Percentiles rank a stretch among this genome's conserved stretches.
Evolutionary conservation across 2,329 filamentous ascomycete species (phyloP).

Genomic region (Beauveria pseudobassiana): DNA sequence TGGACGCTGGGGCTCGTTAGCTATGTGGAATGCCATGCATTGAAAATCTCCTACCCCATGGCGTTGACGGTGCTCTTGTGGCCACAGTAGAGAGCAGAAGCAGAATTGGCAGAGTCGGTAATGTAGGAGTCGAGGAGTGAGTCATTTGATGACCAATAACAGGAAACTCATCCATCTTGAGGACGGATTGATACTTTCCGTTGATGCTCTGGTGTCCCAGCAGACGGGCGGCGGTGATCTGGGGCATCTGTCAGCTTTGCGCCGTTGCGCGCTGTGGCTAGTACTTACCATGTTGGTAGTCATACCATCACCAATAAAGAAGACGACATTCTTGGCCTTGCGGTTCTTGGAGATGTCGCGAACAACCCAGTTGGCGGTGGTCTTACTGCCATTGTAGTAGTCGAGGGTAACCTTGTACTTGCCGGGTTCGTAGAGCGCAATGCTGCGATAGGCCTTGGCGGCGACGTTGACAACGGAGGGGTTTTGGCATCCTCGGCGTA

Average conservation of each 20-base stretch:
- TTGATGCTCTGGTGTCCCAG: slow-evolving; percentile 79
- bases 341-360: slow-evolving; percentile 61
- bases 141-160: slow-evolving; percentile 86
- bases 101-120: slow-evolving; percentile 80
- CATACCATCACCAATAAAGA: slow-evolving; percentile 74
- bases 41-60: slow-evolving; percentile 46
- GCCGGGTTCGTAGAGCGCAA: slow-evolving; percentile 71
- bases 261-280: background rate
- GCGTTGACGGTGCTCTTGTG: slow-evolving; percentile 82
- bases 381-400: slow-evolving; percentile 67
- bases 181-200: slow-evolving; percentile 68
- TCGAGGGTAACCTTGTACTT: slow-evolving; percentile 68
- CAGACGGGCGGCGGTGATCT: slow-evolving; percentile 69
- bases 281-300: slow-evolving; percentile 58
- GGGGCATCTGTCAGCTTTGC: slow-evolving; percentile 10
- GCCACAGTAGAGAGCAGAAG: slow-evolving; percentile 71
- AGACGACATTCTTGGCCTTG: slow-evolving; percentile 76
- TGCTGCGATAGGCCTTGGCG: slow-evolving; percentile 67
- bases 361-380: slow-evolving; percentile 69
- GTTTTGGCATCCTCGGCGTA: slow-evolving; percentile 66
- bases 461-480: slow-evolving; percentile 71
- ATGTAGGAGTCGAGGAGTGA: slow-evolving; percentile 81
- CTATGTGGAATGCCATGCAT: background rate
- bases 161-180: slow-evolving; percentile 77
- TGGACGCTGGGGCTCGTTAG: slow-evolving; percentile 46